Conservation (phyloP, 2,329 filamentous ascomycete genomes). For the Stemphylium lycopersici region DNA sequence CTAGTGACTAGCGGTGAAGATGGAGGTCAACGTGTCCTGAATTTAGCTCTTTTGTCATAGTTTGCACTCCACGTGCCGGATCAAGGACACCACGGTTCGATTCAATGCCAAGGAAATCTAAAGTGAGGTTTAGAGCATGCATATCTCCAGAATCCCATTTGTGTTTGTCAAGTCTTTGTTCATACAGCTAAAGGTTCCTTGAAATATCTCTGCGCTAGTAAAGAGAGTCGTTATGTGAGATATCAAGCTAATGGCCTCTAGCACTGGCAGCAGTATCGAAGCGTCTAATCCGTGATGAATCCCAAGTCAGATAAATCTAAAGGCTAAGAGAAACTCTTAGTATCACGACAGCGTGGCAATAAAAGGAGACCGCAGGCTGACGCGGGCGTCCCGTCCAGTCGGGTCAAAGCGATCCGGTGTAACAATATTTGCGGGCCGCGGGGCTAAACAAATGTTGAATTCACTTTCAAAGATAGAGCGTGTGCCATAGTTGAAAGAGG, state of each 20-base stretch:
- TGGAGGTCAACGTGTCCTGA: background rate
- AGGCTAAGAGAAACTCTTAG: background rate
- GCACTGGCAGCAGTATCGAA: background rate
- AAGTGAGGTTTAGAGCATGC: too few species aligned
- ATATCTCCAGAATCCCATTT: too few species aligned
- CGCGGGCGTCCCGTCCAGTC: conserved; percentile 19
- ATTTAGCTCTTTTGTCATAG: too few species aligned
- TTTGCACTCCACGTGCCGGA: too few species aligned
- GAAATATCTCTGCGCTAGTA: too few species aligned
- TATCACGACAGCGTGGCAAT: conserved; percentile 14
- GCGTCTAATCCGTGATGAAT: conserved; percentile 7
- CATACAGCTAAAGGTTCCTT: too few species aligned
- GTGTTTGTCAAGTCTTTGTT: too few species aligned
- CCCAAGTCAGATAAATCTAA: background rate
- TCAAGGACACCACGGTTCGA: too few species aligned
- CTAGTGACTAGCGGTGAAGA: conserved; percentile 7
- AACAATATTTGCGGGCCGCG: background rate
- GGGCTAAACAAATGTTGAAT: background rate
- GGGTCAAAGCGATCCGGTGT: conserved; percentile 19
- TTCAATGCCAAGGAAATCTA: too few species aligned
- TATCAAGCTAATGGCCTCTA: background rate
- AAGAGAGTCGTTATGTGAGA: background rate
- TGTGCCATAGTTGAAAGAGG: too few species aligned
- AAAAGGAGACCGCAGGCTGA: conserved; percentile 12
- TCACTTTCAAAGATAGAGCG: too few species aligned